Percentiles rank a stretch among this genome's conserved stretches.
phyloP scores from a whole-genome alignment of 2,329 filamentous ascomycete genomes.

The Pyricularia grisea region DNA sequence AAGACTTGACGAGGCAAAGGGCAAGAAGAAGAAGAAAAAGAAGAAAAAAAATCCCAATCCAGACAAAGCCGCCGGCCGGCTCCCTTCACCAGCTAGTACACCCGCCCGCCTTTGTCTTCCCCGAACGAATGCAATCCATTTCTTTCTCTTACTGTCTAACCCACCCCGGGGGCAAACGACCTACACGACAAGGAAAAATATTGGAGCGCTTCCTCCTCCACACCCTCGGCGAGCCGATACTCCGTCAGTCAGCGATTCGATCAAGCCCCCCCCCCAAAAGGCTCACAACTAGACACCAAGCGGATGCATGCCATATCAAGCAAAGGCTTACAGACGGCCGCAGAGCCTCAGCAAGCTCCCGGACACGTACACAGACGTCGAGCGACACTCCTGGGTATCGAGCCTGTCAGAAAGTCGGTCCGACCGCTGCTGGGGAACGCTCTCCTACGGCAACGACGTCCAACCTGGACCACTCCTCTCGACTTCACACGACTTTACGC shows the following conservation, averaged over 20 bases:
- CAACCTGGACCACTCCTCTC: not conserved
- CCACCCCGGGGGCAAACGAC: not conserved
- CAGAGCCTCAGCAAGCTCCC: not conserved
- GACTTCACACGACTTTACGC: not conserved
- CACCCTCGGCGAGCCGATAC: not conserved
- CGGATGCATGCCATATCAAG: not conserved
- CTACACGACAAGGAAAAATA: not conserved
- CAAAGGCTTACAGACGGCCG: not conserved
- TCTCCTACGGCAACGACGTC: not conserved
- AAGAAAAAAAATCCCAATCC: not conserved
- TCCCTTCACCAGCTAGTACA: not conserved
- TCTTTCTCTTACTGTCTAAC: not conserved
- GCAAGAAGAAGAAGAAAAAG: not conserved
- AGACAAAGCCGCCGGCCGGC: not conserved
- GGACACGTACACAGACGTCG: not conserved
- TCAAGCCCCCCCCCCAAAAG: too few species aligned
- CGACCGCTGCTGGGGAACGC: not conserved
- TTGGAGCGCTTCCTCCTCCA: not conserved
- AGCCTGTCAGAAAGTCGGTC: not conserved
- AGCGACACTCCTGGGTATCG: not conserved
- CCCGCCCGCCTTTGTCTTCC: not conserved
- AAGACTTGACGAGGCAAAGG: not conserved
- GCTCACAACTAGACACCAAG: not conserved
- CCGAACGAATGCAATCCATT: not conserved
- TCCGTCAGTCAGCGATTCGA: not conserved